Conservation (phyloP, 2,329 filamentous ascomycete species). For the Blastomyces silverae region DNA sequence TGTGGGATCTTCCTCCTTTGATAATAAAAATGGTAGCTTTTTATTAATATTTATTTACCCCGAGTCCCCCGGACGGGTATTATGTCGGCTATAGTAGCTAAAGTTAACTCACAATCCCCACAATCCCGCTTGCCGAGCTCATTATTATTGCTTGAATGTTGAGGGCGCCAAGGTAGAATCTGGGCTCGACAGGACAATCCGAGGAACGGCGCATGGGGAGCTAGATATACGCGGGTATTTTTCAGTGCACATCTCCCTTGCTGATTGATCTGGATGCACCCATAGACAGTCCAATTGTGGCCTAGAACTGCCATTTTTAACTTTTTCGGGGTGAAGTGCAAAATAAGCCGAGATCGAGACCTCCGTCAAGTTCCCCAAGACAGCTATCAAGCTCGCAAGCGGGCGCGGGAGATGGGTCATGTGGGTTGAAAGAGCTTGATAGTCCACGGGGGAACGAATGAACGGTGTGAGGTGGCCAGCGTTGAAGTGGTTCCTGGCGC, state of each 20-base stretch:
- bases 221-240: background rate
- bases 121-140: background rate
- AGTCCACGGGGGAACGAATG: background rate
- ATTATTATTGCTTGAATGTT: background rate
- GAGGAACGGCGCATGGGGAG: background rate
- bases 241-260: background rate
- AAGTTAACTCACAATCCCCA: background rate
- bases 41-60: background rate
- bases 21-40: background rate
- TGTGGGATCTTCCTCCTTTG: background rate
- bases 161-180: background rate
- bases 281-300: background rate
- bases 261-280: background rate
- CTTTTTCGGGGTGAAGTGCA: background rate
- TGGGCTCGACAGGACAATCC: background rate
- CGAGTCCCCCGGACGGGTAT: background rate
- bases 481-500: background rate
- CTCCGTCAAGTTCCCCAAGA: background rate
- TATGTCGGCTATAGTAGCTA: background rate
- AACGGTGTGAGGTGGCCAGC: background rate
- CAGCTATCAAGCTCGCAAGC: background rate
- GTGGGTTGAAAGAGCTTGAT: background rate
- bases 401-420: background rate
- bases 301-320: background rate
- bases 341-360: background rate